Base-by-base conservation (phyloP, 2,329 filamentous ascomycete genomes). In the Venturia asperata region DNA sequence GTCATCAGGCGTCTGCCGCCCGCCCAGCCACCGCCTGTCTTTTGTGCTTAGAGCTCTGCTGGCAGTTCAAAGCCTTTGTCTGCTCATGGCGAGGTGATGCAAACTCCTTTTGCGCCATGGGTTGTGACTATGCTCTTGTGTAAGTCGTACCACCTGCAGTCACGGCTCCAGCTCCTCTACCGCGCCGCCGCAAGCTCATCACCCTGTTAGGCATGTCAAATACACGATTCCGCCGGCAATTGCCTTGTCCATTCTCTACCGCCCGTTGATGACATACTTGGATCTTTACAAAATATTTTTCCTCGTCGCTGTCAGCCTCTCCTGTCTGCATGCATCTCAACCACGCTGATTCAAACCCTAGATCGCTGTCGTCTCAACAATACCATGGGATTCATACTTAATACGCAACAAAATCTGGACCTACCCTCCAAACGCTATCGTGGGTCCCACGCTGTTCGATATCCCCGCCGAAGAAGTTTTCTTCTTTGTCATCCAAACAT, bases 401-500 rank as follows among this genome's bases (percentile, higher is more conserved):
- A 88, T 92, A 69, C 82, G 81, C 68, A 83, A 79, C 64, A 77
- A 80, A 56, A 82, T 91, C 71, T 91, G 89, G 88, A 86, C 84
- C 11, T 92, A 91, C 70, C 88, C 88, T 1, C 75, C 80, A 13
- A 77, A 85, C 70, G 87, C 83, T 24, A 83, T 91, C 41, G 70
- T 87, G 43, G 89, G 88, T 0, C 80, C 80, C 0, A 86, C 80
- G 1, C 72, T 90, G 19, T 84, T 83, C 70, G 77, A 78, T n/a
- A 88, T 91, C 21, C 88, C 89, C 0, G 73, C 82, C 5, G 89
- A 91, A 70, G 88, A 91, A 72, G 75, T 91, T 5, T 91, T 91
- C 76, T 91, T 91, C 80, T 91, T 91, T 72, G 75, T 89, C 24
- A 83, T 91, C 30, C 89, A 91, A 75, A 91, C 88, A 1, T 91